phyloP scores from a whole-genome alignment of 179 eudicot species.

The Actinidia chinensis region DNA sequence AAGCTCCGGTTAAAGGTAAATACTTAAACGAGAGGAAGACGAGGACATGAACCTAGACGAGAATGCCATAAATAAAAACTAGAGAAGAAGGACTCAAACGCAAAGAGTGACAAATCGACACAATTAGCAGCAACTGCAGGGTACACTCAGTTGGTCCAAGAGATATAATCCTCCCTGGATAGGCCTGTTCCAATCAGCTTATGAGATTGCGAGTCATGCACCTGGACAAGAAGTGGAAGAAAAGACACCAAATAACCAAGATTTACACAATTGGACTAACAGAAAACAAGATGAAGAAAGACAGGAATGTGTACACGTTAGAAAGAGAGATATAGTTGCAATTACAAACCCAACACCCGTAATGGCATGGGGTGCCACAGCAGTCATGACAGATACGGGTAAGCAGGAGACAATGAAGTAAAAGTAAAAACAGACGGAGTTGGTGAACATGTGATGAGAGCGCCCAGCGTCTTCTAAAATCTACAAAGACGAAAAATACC shows the following conservation, averaged over 20 bases:
- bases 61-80: conserved; percentile 14
- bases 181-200: conserved; percentile 13
- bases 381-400: background rate
- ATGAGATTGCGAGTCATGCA: background rate
- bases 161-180: background rate
- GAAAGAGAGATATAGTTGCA: too few species aligned
- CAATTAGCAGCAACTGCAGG: too few species aligned
- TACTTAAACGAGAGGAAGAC: background rate
- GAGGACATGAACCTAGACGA: conserved; percentile 18
- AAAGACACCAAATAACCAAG: background rate
- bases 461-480: background rate
- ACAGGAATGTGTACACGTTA: background rate
- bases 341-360: background rate
- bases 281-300: too few species aligned
- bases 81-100: background rate
- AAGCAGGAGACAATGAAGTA: background rate
- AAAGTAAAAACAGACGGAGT: background rate
- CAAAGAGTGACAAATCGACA: background rate
- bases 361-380: conserved; percentile 1
- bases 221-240: background rate
- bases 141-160: background rate
- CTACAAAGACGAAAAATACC: background rate
- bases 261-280: conserved; percentile 13
- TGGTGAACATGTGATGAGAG: background rate
- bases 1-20: background rate